Percentiles rank a stretch among this genome's conserved stretches.
Evolutionary conservation across 306 rosid genomes (phyloP).

Genomic region (Dryas drummondii): DNA sequence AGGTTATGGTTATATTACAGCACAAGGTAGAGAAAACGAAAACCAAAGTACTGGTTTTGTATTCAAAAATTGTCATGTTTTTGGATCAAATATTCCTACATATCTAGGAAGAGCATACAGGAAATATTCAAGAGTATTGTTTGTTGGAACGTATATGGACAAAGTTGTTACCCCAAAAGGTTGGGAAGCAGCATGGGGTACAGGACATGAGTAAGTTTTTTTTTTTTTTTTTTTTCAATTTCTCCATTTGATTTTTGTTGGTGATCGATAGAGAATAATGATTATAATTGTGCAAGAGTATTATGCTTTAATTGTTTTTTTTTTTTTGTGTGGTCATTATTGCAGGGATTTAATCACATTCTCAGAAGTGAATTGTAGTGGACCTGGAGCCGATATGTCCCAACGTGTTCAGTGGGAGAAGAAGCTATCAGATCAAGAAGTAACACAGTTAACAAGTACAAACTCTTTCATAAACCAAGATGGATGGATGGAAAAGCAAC

Average conservation of each 20-base stretch:
- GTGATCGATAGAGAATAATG: no score
- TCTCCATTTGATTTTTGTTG: background rate
- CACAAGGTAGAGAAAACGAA: background rate
- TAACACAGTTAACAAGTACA: background rate
- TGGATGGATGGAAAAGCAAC: slow-evolving; percentile 22
- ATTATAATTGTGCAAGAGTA: background rate
- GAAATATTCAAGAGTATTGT: slow-evolving; percentile 9
- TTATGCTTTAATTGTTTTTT: background rate
- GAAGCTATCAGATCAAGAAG: background rate
- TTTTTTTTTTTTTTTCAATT: background rate
- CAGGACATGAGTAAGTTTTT: background rate
- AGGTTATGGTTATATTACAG: background rate
- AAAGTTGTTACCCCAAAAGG: slow-evolving; percentile 7
- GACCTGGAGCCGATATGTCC: slow-evolving; percentile 15
- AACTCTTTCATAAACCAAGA: slow-evolving; percentile 22
- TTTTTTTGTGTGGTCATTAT: background rate
- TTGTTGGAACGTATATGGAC: background rate
- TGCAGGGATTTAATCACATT: slow-evolving; percentile 15
- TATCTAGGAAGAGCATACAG: slow-evolving; percentile 15
- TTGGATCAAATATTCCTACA: background rate
- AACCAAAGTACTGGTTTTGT: slow-evolving; percentile 12
- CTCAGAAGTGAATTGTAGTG: slow-evolving; percentile 20
- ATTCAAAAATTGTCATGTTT: background rate
- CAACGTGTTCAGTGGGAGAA: slow-evolving; percentile 26
- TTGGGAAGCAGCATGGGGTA: background rate